A percentile compares a stretch with the other conserved stretches of the same genome.
Conservation (phyloP, 257 asterid species). For the Penstemon barbatus region DNA sequence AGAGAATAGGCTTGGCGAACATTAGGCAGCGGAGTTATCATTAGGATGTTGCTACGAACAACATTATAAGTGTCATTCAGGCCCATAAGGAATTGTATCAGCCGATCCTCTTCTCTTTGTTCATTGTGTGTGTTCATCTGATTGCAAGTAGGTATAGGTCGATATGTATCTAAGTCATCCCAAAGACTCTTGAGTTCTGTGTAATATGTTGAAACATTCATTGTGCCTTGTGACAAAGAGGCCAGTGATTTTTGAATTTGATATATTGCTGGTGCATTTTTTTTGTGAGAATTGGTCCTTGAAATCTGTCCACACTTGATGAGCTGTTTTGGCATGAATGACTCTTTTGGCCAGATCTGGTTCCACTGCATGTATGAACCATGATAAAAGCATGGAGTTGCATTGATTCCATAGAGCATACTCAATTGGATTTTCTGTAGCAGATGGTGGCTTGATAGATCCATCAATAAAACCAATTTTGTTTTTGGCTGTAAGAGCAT, state of each 20-base stretch:
- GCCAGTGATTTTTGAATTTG: background rate
- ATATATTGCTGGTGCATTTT: background rate
- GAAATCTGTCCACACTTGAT: background rate
- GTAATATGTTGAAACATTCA: background rate
- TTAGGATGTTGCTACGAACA: constrained; percentile 11
- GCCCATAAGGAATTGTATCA: constrained; percentile 23
- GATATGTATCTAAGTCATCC: background rate
- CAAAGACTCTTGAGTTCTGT: background rate
- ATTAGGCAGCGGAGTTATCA: constrained; percentile 18
- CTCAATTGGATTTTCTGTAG: background rate
- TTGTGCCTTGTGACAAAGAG: background rate
- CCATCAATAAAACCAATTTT: background rate
- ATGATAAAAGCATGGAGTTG: background rate
- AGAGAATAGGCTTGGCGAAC: constrained; percentile 19
- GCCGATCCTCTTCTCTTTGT: constrained; percentile 10
- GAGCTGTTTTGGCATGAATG: background rate
- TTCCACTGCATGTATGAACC: background rate
- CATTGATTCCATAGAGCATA: background rate
- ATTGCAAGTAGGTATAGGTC: no score
- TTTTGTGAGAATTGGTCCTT: background rate
- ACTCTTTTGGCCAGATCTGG: background rate
- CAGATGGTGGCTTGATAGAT: background rate
- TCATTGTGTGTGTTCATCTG: background rate
- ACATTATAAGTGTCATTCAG: background rate
- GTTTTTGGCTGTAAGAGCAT: background rate